These are phyloP conservation scores for Ganoderma leucocontextum DNA, from an alignment of 1,284 basidiomycete genomes.

Conservation along the genomic window DNA sequence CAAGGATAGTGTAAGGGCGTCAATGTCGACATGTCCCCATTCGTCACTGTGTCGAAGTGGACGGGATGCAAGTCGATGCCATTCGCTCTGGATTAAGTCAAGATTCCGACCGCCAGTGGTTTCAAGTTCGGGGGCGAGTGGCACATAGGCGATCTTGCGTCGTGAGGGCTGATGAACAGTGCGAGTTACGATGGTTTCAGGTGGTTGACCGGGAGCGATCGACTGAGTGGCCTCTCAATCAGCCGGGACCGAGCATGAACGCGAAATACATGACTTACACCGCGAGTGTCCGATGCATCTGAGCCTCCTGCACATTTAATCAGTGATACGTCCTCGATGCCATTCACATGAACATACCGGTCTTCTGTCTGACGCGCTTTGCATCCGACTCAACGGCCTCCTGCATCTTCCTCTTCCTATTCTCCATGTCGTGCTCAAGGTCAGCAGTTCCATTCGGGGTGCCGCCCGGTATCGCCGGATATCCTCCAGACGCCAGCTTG, in stretches of 20 bases:
- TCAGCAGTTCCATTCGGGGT: conserved; percentile 30
- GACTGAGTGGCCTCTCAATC: conserved; percentile 25
- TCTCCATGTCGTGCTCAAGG: conserved; percentile 56
- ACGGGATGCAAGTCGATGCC: conserved; percentile 57
- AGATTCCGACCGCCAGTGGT: conserved; percentile 89
- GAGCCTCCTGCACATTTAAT: conserved; percentile 29
- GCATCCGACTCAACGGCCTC: conserved; percentile 64
- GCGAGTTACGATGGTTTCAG: conserved; percentile 27
- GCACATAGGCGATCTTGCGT: conserved; percentile 92
- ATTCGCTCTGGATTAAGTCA: conserved; percentile 72
- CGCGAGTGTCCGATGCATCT: conserved; percentile 40
- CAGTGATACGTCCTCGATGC: conserved; percentile 11
- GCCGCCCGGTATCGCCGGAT: conserved; percentile 12
- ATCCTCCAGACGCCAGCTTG: conserved; percentile 23
- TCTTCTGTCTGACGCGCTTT: conserved; percentile 76
- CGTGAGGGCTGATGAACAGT: conserved; percentile 50
- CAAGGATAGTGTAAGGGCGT: conserved; percentile 89
- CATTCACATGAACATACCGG: conserved; percentile 52
- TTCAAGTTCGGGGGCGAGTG: conserved; percentile 80
- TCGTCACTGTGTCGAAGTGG: conserved; percentile 77
- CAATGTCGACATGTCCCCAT: conserved; percentile 90
- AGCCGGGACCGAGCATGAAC: conserved; percentile 6
- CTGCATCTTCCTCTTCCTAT: conserved; percentile 74
- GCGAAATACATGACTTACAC: conserved; percentile 33
- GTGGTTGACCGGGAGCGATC: conserved; percentile 27